Evolutionary conservation across 768 basidiomycete genomes (phyloP).

Genomic region (Boletus rubroflammeus): DNA sequence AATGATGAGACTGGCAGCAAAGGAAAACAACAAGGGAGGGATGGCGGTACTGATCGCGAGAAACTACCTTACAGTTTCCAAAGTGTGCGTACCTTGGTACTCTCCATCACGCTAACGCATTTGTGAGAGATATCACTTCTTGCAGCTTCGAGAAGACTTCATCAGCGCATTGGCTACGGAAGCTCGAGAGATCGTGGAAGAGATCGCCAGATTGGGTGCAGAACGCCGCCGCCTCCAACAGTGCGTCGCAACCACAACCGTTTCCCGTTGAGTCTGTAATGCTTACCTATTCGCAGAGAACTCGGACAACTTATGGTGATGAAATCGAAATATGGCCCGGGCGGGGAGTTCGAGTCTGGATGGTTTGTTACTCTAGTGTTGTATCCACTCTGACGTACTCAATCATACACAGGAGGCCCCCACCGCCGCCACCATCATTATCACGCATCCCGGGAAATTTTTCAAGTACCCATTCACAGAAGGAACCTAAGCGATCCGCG

Average conservation of each 20-base stretch:
- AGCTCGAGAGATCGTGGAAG: not conserved
- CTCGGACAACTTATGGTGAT: not conserved
- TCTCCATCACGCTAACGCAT: not conserved
- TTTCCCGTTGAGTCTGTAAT: not conserved
- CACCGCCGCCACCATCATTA: not conserved
- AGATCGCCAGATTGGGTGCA: not conserved
- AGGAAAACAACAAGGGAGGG: not conserved
- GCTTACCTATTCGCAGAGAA: not conserved
- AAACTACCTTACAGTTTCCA: not conserved
- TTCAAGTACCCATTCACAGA: not conserved
- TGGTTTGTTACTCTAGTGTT: not conserved
- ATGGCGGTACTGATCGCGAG: not conserved
- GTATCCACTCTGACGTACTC: not conserved
- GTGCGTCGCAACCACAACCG: not conserved
- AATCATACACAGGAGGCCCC: not conserved
- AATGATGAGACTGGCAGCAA: not conserved
- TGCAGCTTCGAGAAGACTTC: not conserved
- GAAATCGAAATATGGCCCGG: not conserved
- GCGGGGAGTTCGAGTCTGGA: not conserved
- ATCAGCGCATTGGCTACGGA: not conserved
- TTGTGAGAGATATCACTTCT: not conserved
- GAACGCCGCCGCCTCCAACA: not conserved
- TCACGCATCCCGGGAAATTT: not conserved
- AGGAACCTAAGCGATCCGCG: not conserved
- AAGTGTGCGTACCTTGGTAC: not conserved